These are phyloP conservation scores for Centaurea solstitialis DNA, from an alignment of 129 eudicot genomes.

Conservation along the genomic window DNA sequence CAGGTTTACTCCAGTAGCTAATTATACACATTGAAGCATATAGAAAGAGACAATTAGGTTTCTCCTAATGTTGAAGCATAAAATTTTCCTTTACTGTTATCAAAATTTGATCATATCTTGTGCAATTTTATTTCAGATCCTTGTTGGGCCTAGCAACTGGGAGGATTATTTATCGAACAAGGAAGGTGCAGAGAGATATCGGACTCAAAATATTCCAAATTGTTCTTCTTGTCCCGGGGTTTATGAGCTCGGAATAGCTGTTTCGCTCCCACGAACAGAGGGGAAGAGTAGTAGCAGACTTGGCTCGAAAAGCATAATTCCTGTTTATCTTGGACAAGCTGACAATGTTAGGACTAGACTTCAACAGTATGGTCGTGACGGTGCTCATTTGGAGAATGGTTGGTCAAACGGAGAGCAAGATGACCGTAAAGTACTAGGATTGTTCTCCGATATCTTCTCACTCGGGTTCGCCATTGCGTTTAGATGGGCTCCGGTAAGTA, in stretches of 20 bases:
- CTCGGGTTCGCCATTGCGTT: conserved; percentile 74
- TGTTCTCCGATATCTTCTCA: conserved; percentile 63
- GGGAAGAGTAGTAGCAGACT: conserved; percentile 43
- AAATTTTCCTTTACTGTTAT: not conserved
- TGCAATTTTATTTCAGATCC: conserved; percentile 43
- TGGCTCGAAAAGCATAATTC: conserved; percentile 46
- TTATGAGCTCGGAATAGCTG: conserved; percentile 78
- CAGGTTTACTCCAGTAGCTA: conserved; percentile 14
- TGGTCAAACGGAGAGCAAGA: conserved; percentile 30
- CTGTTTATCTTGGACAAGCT: conserved; percentile 91
- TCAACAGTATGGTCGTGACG: conserved; percentile 88
- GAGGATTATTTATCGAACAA: conserved; percentile 56
- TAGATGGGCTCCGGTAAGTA: conserved; percentile 95
- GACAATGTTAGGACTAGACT: conserved; percentile 86
- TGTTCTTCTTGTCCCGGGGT: conserved; percentile 68
- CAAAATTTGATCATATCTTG: not conserved
- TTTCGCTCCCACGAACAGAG: conserved; percentile 36
- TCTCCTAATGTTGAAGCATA: conserved; percentile 7
- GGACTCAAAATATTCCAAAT: conserved; percentile 75
- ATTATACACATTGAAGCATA: not conserved
- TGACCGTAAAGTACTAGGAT: conserved; percentile 42
- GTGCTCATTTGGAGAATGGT: conserved; percentile 83
- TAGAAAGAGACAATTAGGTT: too few relatives aligned
- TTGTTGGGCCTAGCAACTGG: conserved; percentile 86
- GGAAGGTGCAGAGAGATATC: conserved; percentile 85